Base-by-base conservation (phyloP, 2,329 filamentous ascomycete genomes). In the Fusarium solani-melongenae region DNA sequence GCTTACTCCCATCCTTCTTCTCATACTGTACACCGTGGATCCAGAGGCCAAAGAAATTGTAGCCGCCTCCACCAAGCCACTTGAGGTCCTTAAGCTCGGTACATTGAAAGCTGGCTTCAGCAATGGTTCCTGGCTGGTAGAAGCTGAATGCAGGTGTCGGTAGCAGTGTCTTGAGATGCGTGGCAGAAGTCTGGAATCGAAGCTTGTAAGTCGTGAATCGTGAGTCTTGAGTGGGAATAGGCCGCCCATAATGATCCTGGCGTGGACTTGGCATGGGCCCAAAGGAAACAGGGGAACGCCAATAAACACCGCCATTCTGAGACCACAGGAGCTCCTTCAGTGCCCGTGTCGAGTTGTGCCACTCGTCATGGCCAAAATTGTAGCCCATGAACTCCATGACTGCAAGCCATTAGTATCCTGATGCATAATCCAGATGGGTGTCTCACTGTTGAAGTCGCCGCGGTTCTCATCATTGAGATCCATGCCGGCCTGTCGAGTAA, bases 51-150 rank as follows among this genome's bases (percentile, higher is more conserved):
- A 90, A 81, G 72, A 87, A 86, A 20, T 82, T 85, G 77, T 92
- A 92, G 1, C 90, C 89, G 0, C 81, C 80, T 3, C 90, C 90
- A 5, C 88, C 89, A 0, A 92, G 85, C 90, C 90, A 92, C 33
- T 87, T 83, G 83, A 92, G 86, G 1, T 86, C 86, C 39, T 82
- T 78, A 3, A 89, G 78, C 2, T 83, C 84, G 78, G 72, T 88
- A 22, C 81, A 79, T 0, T 81, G 83, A 61, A 85, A 82, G 31
- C 81, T 86, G 1, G 84, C 86, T 14, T 82, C 80, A 2, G 83
- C 85, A 2, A 87, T 77, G 0, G 86, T 88, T 5, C 82, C 83
- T 0, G 84, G 83, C 6, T 76, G 79, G 10, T 76, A 80, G 77
- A 89, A 89, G 17, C 76, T 77, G 66, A 84, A 87, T 0, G 79